Evolutionary conservation across 2,329 filamentous ascomycete species (phyloP).

Genomic region (Dothidotthia symphoricarpi): DNA sequence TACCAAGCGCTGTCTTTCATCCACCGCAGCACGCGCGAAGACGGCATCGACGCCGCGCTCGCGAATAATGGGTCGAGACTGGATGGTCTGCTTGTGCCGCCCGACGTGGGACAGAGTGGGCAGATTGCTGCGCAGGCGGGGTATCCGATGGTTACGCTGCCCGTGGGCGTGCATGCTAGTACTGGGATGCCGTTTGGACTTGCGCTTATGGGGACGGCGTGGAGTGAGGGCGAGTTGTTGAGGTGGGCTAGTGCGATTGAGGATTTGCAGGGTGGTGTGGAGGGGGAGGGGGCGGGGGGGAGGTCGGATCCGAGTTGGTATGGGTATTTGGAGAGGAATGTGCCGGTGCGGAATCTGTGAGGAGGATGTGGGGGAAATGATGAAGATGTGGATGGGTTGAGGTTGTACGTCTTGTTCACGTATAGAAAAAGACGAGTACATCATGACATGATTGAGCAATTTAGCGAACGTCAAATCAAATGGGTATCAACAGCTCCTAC

Average conservation of each 20-base stretch:
- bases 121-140: slow-evolving; percentile 73
- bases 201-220: slow-evolving; percentile 58
- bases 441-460: no score
- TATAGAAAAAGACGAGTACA: no score
- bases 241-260: slow-evolving; percentile 57
- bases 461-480: no score
- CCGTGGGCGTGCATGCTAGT: slow-evolving; percentile 55
- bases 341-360: slow-evolving; percentile 34
- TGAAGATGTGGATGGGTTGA: no score
- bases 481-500: no score
- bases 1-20: slow-evolving; percentile 64
- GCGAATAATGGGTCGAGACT: slow-evolving; percentile 47
- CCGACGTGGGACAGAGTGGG: slow-evolving; percentile 65
- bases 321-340: slow-evolving; percentile 41
- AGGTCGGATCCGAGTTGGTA: slow-evolving; percentile 40
- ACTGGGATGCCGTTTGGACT: slow-evolving; percentile 49
- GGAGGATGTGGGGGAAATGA: no score
- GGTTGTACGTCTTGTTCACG: no score
- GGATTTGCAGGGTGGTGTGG: slow-evolving; percentile 32
- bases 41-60: slow-evolving; percentile 69
- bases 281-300: slow-evolving; percentile 15
- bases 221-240: slow-evolving; percentile 58
- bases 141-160: slow-evolving; percentile 70
- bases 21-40: slow-evolving; percentile 57
- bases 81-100: slow-evolving; percentile 65